Base-by-base conservation (phyloP, 352 stramenopile species). In the Globisporangium acanthophoron region DNA sequence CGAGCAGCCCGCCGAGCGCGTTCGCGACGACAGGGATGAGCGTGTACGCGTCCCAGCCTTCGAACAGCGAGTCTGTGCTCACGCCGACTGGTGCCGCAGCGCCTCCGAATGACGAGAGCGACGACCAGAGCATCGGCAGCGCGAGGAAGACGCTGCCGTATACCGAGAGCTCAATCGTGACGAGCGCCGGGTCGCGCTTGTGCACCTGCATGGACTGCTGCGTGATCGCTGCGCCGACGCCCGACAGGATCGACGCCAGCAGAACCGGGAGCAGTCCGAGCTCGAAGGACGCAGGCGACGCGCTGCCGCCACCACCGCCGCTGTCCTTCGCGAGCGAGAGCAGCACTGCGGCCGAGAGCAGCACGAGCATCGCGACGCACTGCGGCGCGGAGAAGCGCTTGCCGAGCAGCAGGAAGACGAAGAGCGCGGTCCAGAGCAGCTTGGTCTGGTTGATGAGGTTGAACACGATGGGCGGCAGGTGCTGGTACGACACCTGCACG, bases 381-480 rank as follows among this genome's bases (percentile, higher is more conserved):
- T 94, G 85, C 46, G 73, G 66, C 5, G 70, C 43, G 2, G 78
- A 85, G 62, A 89, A 92, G 56, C 72, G 74, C 47, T 80, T 92
- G 39, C 78, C 75, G 48, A 92, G 69, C 44, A 94, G 70, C 56
- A 88, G 54, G 66, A 78, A 90, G 52, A 94, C 77, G 58, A 93
- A 92, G 53, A 93, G 68, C 31, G 85, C 85, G 16, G 85, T 89
- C 54, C 74, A 93, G 24, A 94, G 66, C 29, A 94, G 64, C 65
- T 94, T 94, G 66, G 83, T 93, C 73, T 94, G 85, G 72, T 94
- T 94, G 44, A 94, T 76, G 44, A 94, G 69, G 67, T 93, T 94
- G 63, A 93, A 93, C 29, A 91, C 71, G 50, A 93, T 87, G 37
- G 85, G 85, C 52, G 81, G 78, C 49, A 93, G 62, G 65, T 93